These are phyloP conservation scores for Excoecaria agallocha DNA, from an alignment of 345 rosid genomes.

Conservation along the genomic window DNA sequence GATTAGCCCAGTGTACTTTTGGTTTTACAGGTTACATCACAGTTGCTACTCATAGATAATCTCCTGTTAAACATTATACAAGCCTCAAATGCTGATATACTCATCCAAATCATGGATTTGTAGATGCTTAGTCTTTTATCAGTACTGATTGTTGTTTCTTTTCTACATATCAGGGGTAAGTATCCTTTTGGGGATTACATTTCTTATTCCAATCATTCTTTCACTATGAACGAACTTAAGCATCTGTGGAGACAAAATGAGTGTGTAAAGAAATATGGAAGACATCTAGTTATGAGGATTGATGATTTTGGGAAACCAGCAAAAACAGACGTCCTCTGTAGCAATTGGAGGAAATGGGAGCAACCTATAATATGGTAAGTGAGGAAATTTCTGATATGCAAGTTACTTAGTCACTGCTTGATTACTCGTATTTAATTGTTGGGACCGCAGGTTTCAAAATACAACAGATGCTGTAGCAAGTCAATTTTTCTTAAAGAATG, in stretches of 20 bases:
- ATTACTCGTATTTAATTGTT: constrained; percentile 12
- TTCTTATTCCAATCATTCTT: constrained; percentile 65
- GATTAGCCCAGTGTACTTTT: not conserved
- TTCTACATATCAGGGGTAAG: constrained; percentile 56
- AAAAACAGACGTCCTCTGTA: constrained; percentile 69
- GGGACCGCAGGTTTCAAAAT: constrained; percentile 72
- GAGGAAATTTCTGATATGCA: constrained; percentile 5
- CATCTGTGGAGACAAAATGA: constrained; percentile 84
- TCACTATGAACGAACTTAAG: constrained; percentile 79
- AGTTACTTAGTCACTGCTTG: constrained; percentile 4
- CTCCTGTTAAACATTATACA: not conserved
- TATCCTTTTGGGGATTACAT: constrained; percentile 93
- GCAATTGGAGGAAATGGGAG: constrained; percentile 89
- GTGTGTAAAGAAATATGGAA: constrained; percentile 57
- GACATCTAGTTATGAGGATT: constrained; percentile 70
- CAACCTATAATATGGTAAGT: constrained; percentile 86
- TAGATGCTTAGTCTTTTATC: not conserved
- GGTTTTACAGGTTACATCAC: not conserved
- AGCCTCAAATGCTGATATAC: not conserved
- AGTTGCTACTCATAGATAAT: not conserved
- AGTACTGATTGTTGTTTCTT: constrained; percentile 4
- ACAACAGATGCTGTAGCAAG: constrained; percentile 94
- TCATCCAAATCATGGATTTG: not conserved
- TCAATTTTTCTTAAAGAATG: constrained; percentile 90
- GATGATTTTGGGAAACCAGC: constrained; percentile 94